Base-by-base conservation (phyloP, 495 filamentous ascomycete species). In the Penicillium bialowiezense region DNA sequence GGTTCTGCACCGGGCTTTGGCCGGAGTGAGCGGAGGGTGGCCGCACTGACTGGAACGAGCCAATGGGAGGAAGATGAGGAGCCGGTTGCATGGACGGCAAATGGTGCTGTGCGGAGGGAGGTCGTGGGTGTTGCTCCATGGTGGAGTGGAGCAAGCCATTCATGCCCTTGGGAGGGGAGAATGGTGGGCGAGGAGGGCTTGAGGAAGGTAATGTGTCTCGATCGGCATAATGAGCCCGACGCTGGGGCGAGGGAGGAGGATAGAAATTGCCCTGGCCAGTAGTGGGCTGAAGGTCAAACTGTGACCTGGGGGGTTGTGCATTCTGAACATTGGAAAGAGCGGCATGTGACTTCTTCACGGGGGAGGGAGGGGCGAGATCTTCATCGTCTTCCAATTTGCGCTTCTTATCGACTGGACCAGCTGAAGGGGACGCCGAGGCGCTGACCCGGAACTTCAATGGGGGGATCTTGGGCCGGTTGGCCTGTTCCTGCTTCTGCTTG, bases 401-500 rank as follows among this genome's bases (percentile, higher is more conserved):
- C 52, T 67, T 65, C 24, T 61, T 39, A 13, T 51, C 46, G 7
- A 45, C 45, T 7, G 56, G 54, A 26, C 50, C 55, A 35, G 61
- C 58, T 8, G 67, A 60, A 32, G 73, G 76, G 10, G 75, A 77
- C 4, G 72, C 64, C 13, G 85, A 82, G 29, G 75, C 70, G 23
- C 76, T 79, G 28, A 83, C 67, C 9, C 78, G 73, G 54, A 86
- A 78, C 50, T 86, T 88, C 39, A 93, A 68, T 44, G 88, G 87
- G 40, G 76, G 74, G 44, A 95, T 74, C 65, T 91, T 96, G 40
- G 70, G 87, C 40, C 62, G 64, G 45, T 78, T 80, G 12, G 79
- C 74, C 35, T 84, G 83, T 53, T 84, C 78, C 46, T 80, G 84
- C 33, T 81, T 82, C 37, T 77, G 77, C 57, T 81, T 80, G 69